A percentile compares a stretch with the other conserved stretches of the same genome.
Evolutionary conservation across 2,329 filamentous ascomycete species (phyloP).

Genomic region (Trichoderma atrobrunneum): DNA sequence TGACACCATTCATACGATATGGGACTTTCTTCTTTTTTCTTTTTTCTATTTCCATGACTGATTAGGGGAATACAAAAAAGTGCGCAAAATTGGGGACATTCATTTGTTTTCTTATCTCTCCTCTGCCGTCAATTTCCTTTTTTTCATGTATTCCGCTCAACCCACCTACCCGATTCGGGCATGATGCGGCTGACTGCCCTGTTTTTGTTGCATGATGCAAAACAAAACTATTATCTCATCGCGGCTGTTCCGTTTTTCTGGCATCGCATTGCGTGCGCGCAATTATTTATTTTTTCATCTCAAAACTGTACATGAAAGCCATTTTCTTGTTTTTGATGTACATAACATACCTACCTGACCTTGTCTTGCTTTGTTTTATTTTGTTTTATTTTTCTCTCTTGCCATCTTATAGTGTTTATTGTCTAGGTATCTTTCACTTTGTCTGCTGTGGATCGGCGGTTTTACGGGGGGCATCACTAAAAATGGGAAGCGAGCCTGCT

Average conservation of each 20-base stretch:
- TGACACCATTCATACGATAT: conserved; percentile 1
- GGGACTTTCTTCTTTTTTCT: neutral
- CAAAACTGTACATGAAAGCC: neutral
- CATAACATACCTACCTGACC: neutral
- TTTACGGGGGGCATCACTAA: conserved; percentile 1
- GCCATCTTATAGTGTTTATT: neutral
- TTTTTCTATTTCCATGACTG: neutral
- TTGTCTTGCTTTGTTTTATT: neutral
- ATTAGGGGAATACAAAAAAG: conserved; percentile 2
- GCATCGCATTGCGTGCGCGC: conserved; percentile 10
- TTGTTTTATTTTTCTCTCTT: neutral
- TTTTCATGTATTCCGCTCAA: neutral
- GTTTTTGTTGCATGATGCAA: neutral
- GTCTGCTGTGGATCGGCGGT: conserved; percentile 11
- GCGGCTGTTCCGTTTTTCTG: neutral
- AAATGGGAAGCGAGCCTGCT: conserved; percentile 9
- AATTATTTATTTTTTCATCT: neutral
- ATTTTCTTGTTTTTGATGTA: neutral
- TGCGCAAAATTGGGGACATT: conserved; percentile 8
- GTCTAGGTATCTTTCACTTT: neutral
- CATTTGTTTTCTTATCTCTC: neutral
- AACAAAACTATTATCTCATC: neutral
- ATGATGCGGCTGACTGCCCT: neutral
- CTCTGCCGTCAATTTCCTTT: neutral
- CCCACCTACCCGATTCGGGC: neutral